A percentile compares a stretch with the other conserved stretches of the same genome.
Conservation (phyloP, 805 yeast genomes). For the Grigorovia transvaalensis region DNA sequence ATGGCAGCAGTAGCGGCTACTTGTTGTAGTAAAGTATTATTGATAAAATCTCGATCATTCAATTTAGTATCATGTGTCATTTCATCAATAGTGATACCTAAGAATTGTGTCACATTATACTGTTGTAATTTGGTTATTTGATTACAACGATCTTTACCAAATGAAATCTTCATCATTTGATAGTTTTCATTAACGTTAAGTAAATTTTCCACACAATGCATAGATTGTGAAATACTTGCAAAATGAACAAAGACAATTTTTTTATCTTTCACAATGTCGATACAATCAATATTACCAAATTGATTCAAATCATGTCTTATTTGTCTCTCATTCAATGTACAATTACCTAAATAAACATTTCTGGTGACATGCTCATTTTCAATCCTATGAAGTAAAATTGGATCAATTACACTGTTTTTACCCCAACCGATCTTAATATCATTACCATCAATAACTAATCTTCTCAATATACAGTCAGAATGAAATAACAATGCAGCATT, state of each 20-base stretch:
- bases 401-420: constrained; percentile 48
- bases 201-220: constrained; percentile 68
- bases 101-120: constrained; percentile 91
- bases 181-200: constrained; percentile 58
- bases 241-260: constrained; percentile 89
- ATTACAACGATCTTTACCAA: constrained; percentile 93
- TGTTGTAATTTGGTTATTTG: constrained; percentile 91
- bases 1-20: constrained; percentile 97
- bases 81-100: constrained; percentile 76
- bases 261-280: constrained; percentile 68
- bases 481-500: constrained; percentile 84
- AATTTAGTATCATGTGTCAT: constrained; percentile 70
- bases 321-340: constrained; percentile 49
- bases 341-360: constrained; percentile 80
- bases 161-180: constrained; percentile 67
- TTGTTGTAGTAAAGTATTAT: constrained; percentile 78
- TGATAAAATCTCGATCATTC: constrained; percentile 47
- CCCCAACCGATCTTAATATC: constrained; percentile 94
- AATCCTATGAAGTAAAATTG: constrained; percentile 66
- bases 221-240: constrained; percentile 76
- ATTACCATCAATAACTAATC: constrained; percentile 67
- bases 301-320: constrained; percentile 53
- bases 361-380: constrained; percentile 85
- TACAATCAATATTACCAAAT: constrained; percentile 77
- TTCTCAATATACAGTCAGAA: constrained; percentile 82